Evolutionary conservation across 352 stramenopile species (phyloP), one percentile per base, ranked within the genome.

Genomic region (Pythium aristosporum): DNA sequence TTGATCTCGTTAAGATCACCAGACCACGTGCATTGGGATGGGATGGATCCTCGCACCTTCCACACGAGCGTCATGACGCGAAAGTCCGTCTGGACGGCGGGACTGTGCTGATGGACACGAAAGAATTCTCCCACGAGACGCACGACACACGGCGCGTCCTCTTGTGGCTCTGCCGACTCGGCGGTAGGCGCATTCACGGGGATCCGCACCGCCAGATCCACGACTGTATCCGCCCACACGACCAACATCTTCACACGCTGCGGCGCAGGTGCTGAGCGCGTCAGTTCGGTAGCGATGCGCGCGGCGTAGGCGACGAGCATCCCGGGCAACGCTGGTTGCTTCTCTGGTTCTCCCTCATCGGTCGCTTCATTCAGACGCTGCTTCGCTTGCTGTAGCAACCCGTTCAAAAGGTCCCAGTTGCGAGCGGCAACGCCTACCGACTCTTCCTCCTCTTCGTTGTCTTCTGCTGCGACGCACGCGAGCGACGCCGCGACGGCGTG

Each of bases 51-150:
- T 12, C 13, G 57, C 28, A 66, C 64, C 57, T 71, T 71, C 64
- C 64, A 71, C 23, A 71, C 64, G 20, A 71, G 43, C 28, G 64
- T 71, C 64, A 71, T 66, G 44, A 66, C 11, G 18, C 64, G 64
- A 32, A 65, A 63, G 20, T 71, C 51, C 1, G 20, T 16, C 12
- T 42, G 49, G 25, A 30, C 46, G 21, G 42, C 39, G 2, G 9
- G 15, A 10, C 44, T 61, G 23, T 65, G 49, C 11, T 55, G 28
- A 30, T 70, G 56, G 50, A 70, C 42, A 34, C 41, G 43, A 21
- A 65, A 49, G 55, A 65, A 60, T 20, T 51, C 56, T 21, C 34
- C 16, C 7, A 28, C 63, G 34, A 70, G 21, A 5, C 49, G 42
- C 49, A 65, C 32, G 21, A 61, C 28, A 56, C 63, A 70, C 13